Evolutionary conservation across 2,329 filamentous ascomycete genomes (phyloP), one percentile per base, ranked within the genome.

Genomic region (Aspergillaceae sp.): DNA sequence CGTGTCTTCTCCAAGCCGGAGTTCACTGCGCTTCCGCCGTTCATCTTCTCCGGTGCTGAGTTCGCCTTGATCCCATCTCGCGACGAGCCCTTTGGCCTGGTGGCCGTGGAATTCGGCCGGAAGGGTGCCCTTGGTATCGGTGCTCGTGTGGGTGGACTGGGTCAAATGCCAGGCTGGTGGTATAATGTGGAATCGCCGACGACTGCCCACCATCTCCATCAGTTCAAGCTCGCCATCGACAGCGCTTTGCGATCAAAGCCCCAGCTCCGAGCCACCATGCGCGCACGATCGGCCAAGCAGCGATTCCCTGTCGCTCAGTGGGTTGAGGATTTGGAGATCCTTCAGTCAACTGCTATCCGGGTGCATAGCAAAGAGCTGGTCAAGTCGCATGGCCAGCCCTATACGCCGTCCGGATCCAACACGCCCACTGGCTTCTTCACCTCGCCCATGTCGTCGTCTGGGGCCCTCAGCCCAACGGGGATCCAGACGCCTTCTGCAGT

Each of bases 121-220:
- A 84, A 84, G 60, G 82, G 81, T 55, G 82, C 81, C 19, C 71
- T 84, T 38, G 81, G 81, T 54, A 79, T 84, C 46, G 82, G 81
- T 40, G 78, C 80, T 34, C 73, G 80, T 45, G 82, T 84, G 34
- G 81, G 81, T 53, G 82, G 81, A 45, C 71, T 84, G 26, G 80
- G 81, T n/a, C 78, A 82, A 57, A 84, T 84, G 80, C 82, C 82
- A 19, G 82, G 82, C 27, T 84, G 80, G 76, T 84, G 81, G 81
- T 84, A 78, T 60, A 83, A 81, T 0, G 77, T 84, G 46, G 82
- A 84, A 59, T 82, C 79, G 0, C 80, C 74, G 4, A 78, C 78
- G 1, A 81, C 80, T 0, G 74, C 74, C 38, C 81, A 84, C 65
- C 65, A 83, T 38, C 69, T 84, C 45, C 75, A 78, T 40, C 82